Evolutionary conservation across 805 yeast genomes (phyloP), one percentile per base, ranked within the genome.

Genomic region (Sugiyamaella marilandica): DNA sequence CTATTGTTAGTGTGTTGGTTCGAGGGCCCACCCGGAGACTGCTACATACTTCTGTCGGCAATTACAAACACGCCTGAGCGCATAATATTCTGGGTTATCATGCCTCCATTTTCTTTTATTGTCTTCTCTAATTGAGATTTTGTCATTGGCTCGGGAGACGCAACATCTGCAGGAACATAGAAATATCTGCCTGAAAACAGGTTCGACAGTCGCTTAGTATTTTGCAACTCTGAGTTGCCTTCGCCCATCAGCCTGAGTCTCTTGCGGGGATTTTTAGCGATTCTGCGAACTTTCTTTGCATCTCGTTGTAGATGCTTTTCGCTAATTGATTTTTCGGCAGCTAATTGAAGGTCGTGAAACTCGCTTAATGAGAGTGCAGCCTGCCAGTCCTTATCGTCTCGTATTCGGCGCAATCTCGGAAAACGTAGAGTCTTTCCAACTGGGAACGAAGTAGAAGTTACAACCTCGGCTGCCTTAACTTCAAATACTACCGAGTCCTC

Each of bases 401-500:
- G 66, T 1, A 91, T 72, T 3, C 77, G 59, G 39, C 84, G 74
- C 62, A 90, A 84, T 64, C 88, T 83, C 0, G 94, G 87, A 60
- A 87, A 85, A 57, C 87, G 79, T 14, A 92, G 70, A 0, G 97
- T 87, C 5, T 84, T 74, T 0, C 83, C 87, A 0, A 82, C 80
- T 1, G 82, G 82, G 59, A 81, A 90, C 1, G 77, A 67, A 10
- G 70, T 72, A 1, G 78, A 72, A 10, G 72, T 65, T 54, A 81
- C 83, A 5, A 89, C 73, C 2, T 90, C 82, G 43, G 96, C 73
- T 0, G 96, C 95, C 63, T 86, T 89, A 14, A 91, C 81, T 64
- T 90, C 96, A 7, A 92, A 62, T 0, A 92, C 92, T 2, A 91
- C 63, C 1, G 95, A 85, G 29, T 86, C 80, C 36, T 74, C 70